Base-by-base conservation (phyloP, 441 rosid genomes). In the Gossypium schwendimanii region DNA sequence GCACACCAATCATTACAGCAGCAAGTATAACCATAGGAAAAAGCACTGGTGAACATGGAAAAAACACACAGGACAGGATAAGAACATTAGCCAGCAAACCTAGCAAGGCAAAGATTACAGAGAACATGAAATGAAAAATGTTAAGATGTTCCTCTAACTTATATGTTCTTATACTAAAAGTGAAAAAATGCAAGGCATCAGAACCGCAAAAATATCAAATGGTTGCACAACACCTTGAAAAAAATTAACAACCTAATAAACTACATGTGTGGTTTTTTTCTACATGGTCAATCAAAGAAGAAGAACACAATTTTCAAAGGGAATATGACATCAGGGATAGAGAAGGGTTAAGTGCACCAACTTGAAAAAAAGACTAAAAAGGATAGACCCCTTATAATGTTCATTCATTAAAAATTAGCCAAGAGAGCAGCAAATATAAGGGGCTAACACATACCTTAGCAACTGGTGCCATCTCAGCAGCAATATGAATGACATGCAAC, bases 381-480 rank as follows among this genome's bases (percentile, higher is more conserved):
- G 57, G 57, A 66, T 66, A 63, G 49, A 24, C 21, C 33, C 23
- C 70, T 44, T 14, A 47, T 24, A 24, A 47, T 24, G 36, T 66
- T 45, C 17, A 3, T 45, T 3, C 14, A 45, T 45, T 65, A 65
- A 64, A 24, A n/a, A 47, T 61, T 14, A 61, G 12, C 9, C 17
- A 76, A 72, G 14, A 76, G 47, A 77, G 26, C 24, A 71, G 55
- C 69, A 58, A 17, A 36, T 28, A 73, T 6, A 10, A 50, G 62
- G 70, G 77, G 67, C 33, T 49, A 66, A 67, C 63, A 79, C 84
- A 82, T 72, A 92, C 99, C 94, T 95, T 95, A 79, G 99, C 99
- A 80, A 90, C 94, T 63, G 99, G 99, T 75, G 99, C 99, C 95
- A 95, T 88, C 85, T 92, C 99, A 70, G 95, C 99, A 55, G 97